A percentile compares a stretch with the other conserved stretches of the same genome.
Conservation (phyloP, 176 grass and related monocot species). For the Miscanthus lutarioriparius region DNA sequence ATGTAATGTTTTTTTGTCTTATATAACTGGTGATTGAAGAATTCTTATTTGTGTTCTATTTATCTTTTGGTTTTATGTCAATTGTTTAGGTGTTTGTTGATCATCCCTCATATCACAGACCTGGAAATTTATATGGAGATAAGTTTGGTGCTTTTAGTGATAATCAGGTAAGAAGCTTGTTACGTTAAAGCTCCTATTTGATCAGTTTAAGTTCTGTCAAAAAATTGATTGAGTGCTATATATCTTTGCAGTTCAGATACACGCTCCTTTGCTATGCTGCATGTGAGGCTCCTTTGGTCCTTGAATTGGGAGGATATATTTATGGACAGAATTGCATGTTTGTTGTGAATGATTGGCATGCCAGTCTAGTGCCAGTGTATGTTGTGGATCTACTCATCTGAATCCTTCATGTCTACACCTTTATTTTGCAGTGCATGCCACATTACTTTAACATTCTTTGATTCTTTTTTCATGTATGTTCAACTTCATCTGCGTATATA, state of each 20-base stretch:
- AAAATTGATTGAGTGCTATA: not conserved
- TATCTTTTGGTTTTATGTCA: slow-evolving; percentile 11
- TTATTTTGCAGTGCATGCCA: not conserved
- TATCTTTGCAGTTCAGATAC: slow-evolving; percentile 92
- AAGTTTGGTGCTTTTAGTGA: slow-evolving; percentile 79
- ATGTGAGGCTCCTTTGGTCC: slow-evolving; percentile 92
- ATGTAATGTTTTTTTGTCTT: slow-evolving; percentile 9
- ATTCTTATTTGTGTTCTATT: not conserved
- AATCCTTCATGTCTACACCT: slow-evolving; percentile 20
- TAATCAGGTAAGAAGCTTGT: slow-evolving; percentile 71
- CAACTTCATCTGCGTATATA: not conserved
- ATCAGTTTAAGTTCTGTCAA: not conserved
- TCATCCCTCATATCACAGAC: slow-evolving; percentile 82
- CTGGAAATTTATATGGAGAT: slow-evolving; percentile 93
- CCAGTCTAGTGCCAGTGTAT: slow-evolving; percentile 96
- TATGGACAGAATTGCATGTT: slow-evolving; percentile 93
- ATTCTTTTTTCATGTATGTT: not conserved
- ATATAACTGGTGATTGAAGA: not conserved
- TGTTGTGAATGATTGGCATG: slow-evolving; percentile 98
- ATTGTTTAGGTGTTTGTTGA: slow-evolving; percentile 86
- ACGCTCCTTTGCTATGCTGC: slow-evolving; percentile 80
- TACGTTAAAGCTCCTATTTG: slow-evolving; percentile 9
- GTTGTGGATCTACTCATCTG: slow-evolving; percentile 16
- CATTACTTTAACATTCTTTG: slow-evolving; percentile 8
- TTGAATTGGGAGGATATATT: slow-evolving; percentile 88